Evolutionary conservation across 1,284 basidiomycete species (phyloP), one percentile per base, ranked within the genome.

Genomic region (Mycosarcoma maydis): DNA sequence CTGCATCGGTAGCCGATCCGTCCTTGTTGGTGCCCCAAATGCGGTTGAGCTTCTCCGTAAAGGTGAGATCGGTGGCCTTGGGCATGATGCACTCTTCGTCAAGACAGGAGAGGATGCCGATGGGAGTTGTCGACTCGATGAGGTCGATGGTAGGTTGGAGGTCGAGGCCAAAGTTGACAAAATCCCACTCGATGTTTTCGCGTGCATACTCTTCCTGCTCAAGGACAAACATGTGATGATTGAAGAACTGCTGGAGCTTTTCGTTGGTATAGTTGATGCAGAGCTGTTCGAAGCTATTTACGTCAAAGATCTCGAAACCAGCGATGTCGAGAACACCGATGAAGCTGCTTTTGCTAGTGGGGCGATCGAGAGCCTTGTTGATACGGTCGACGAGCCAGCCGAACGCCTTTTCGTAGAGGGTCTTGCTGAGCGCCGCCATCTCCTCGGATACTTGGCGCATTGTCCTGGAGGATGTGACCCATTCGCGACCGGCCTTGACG

Each of bases 61-160:
- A 98, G 0, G 94, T 98, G 46, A 88, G 83, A 82, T 99, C 96
- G 7, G 91, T 94, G 3, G 95, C 96, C 83, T 92, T 94, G 39
- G 96, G 96, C 95, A 98, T 98, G 83, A 98, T 98, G 81, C 94
- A 98, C 77, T 98, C 96, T 81, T 98, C 96, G 81, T 99, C 96
- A 42, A 99, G 85, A 73, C 91, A 90, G 64, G 92, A 93, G 34
- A 99, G 86, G 54, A 98, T 91, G 61, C 96, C 96, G 71, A 98
- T 94, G 1, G 86, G 86, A 14, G 67, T 70, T 7, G 72, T 69
- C 1, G 90, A 86, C 83, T 98, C 96, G 76, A 99, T 98, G 51
- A 98, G 88, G 80, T 98, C 95, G 82, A 99, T 98, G 0, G 96
- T 98, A 0, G 96, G 95, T 82, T 98, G 96, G 8, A 98, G 85